phyloP scores from a whole-genome alignment of 2,329 filamentous ascomycete genomes.

The Aspergillus quadricinctus region DNA sequence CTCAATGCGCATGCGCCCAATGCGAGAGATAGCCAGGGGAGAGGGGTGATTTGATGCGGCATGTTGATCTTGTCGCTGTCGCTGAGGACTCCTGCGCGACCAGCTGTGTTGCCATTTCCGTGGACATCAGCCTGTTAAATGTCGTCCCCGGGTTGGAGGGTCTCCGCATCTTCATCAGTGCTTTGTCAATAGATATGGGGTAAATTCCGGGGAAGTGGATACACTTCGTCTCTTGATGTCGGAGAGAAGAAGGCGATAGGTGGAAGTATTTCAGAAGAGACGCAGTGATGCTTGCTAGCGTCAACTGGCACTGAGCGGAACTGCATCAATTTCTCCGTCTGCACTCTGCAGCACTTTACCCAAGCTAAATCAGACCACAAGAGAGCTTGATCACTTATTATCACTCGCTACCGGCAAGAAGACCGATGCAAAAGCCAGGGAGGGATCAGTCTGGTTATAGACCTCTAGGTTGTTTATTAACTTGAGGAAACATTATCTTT shows the following conservation, averaged over 20 bases:
- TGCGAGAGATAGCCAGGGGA: conserved; percentile 1
- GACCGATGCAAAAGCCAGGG: too few relatives aligned
- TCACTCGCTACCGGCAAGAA: too few relatives aligned
- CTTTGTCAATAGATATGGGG: not conserved
- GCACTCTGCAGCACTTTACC: not conserved
- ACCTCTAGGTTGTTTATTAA: not conserved
- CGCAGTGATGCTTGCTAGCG: not conserved
- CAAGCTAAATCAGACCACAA: not conserved
- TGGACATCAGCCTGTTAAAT: not conserved
- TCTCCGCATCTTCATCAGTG: not conserved
- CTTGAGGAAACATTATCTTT: not conserved
- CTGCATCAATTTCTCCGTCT: conserved; percentile 8
- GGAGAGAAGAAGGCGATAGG: conserved; percentile 9
- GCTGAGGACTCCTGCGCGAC: not conserved
- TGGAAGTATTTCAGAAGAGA: conserved; percentile 12
- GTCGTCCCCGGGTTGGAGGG: not conserved
- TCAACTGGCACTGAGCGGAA: not conserved
- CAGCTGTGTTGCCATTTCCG: not conserved
- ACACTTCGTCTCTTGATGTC: not conserved
- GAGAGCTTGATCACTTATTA: too few relatives aligned
- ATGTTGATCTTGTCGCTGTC: not conserved
- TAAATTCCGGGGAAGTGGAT: not conserved
- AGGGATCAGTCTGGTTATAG: too few relatives aligned
- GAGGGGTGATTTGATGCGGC: not conserved
- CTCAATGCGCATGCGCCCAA: not conserved